phyloP scores from a whole-genome alignment of 371 early-diverging fungal species.

The Apophysomyces sp. region DNA sequence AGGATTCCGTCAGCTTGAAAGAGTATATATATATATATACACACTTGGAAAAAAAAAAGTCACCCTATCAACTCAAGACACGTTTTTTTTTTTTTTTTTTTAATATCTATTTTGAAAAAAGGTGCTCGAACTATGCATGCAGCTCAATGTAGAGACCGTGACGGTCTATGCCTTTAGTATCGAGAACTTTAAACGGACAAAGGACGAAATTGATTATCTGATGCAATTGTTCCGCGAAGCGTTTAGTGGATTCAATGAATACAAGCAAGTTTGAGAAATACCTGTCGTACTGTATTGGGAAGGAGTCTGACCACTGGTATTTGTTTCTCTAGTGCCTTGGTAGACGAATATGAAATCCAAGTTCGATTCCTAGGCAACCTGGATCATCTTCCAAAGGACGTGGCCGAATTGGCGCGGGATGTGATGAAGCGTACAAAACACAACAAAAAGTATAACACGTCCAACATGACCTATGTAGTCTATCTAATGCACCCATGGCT shows the following conservation, averaged over 20 bases:
- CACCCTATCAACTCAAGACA: not conserved
- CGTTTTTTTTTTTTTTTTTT: not conserved
- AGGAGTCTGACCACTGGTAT: not conserved
- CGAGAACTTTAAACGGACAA: conserved; percentile 94
- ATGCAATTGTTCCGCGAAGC: conserved; percentile 86
- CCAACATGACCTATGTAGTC: not conserved
- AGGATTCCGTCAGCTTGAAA: conserved; percentile 79
- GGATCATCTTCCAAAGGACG: conserved; percentile 57
- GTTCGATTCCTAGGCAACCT: conserved; percentile 85
- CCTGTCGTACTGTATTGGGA: too few species aligned
- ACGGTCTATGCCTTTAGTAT: conserved; percentile 98
- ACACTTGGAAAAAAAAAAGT: not conserved
- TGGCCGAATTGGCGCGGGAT: conserved; percentile 55
- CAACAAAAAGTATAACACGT: conserved; percentile 56
- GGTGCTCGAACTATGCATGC: conserved; percentile 87
- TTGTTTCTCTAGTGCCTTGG: conserved; percentile 58
- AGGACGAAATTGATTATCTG: conserved; percentile 88
- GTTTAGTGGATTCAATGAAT: conserved; percentile 68
- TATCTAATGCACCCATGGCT: not conserved
- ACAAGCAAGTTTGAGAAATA: conserved; percentile 68
- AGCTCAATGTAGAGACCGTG: conserved; percentile 84
- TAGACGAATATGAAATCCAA: conserved; percentile 71
- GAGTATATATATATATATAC: conserved; percentile 59
- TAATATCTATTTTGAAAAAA: conserved; percentile 16
- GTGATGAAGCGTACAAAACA: conserved; percentile 70